phyloP scores from a whole-genome alignment of 495 filamentous ascomycete genomes.

The Pyrenopolyporus hunteri region DNA sequence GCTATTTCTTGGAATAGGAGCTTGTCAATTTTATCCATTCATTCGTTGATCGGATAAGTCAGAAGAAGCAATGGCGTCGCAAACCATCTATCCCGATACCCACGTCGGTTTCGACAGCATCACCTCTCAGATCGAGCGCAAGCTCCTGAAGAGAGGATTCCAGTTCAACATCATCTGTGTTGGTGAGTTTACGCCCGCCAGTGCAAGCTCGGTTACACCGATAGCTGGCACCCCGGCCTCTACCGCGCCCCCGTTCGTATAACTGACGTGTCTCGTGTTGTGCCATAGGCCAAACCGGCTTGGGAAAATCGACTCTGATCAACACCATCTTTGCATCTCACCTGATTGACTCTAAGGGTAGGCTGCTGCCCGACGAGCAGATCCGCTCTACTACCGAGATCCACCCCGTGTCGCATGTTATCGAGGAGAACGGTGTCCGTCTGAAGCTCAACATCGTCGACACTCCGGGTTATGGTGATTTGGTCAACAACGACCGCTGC shows the following conservation, averaged over 20 bases:
- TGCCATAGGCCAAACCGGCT: conserved; percentile 86
- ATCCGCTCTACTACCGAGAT: conserved; percentile 98
- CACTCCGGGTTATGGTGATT: conserved; percentile 96
- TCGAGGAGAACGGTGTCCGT: conserved; percentile 99
- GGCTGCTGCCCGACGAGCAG: conserved; percentile 86
- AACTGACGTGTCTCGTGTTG: conserved; percentile 48
- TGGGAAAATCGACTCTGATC: conserved; percentile 98
- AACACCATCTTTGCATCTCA: conserved; percentile 99
- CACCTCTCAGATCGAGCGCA: conserved; percentile 96
- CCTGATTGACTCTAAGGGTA: conserved; percentile 98
- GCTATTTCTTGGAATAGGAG: conserved; percentile 55
- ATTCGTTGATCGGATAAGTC: conserved; percentile 26
- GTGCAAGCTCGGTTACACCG: no score
- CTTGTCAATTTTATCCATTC: conserved; percentile 39
- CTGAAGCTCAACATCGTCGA: conserved; percentile 97
- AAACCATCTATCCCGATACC: conserved; percentile 83
- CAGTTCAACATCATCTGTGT: conserved; percentile 99
- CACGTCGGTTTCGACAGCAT: conserved; percentile 99
- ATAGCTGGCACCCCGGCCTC: conserved; percentile 1
- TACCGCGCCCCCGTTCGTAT: conserved; percentile 13
- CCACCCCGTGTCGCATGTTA: conserved; percentile 95
- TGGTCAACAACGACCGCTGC: conserved; percentile 99
- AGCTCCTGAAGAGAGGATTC: conserved; percentile 99
- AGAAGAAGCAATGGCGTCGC: conserved; percentile 52
- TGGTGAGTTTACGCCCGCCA: no score